These are phyloP conservation scores for Wickerhamomyces alni DNA, from an alignment of 805 yeast genomes.

Conservation along the genomic window DNA sequence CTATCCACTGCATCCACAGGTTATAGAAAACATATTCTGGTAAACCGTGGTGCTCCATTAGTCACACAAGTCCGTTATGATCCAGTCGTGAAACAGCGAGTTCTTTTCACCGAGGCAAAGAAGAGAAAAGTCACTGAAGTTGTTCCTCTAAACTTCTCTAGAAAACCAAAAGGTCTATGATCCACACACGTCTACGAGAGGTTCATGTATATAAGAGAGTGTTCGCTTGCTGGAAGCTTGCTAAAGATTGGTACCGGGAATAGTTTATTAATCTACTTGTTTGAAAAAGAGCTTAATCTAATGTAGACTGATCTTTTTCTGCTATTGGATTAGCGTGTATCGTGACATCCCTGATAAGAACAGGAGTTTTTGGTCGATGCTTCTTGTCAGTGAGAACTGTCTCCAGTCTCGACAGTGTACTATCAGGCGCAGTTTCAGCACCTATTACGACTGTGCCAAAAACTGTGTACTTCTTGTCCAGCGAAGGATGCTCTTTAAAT, in stretches of 20 bases:
- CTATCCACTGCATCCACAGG: slow-evolving; percentile 91
- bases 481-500: slow-evolving; percentile 81
- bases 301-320: slow-evolving; percentile 2
- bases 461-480: slow-evolving; percentile 61
- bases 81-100: slow-evolving; percentile 85
- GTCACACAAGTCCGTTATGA: slow-evolving; percentile 83
- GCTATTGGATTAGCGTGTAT: slow-evolving; percentile 42
- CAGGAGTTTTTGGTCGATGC: slow-evolving; percentile 28
- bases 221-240: not conserved
- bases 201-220: not conserved
- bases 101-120: slow-evolving; percentile 80
- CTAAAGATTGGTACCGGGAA: too few species aligned
- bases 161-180: slow-evolving; percentile 26
- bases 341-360: slow-evolving; percentile 25
- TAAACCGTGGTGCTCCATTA: slow-evolving; percentile 76
- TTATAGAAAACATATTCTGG: slow-evolving; percentile 67
- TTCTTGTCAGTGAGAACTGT: slow-evolving; percentile 27
- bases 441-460: slow-evolving; percentile 73
- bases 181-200: too few species aligned
- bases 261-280: too few species aligned
- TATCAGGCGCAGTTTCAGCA: slow-evolving; percentile 20
- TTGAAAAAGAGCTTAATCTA: too few species aligned
- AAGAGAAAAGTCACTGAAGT: slow-evolving; percentile 61
- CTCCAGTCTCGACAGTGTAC: slow-evolving; percentile 25
- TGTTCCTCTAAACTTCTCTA: slow-evolving; percentile 42